Evolutionary conservation across 208 protist species (phyloP), one percentile per base, ranked within the genome.

Genomic region (Trypanosoma avium): DNA sequence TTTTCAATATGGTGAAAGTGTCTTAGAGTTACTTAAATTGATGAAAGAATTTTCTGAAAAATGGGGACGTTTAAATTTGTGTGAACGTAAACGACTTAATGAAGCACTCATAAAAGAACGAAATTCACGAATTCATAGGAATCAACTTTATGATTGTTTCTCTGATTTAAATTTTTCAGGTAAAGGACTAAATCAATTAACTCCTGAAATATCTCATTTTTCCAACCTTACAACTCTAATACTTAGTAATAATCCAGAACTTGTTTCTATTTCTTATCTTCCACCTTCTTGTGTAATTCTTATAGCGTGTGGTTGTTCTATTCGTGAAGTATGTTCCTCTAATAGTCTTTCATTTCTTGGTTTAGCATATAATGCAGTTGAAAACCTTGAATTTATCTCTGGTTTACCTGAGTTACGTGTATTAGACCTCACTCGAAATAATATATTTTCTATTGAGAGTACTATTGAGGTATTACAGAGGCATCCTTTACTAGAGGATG

Each of bases 361-460:
- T 8, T 71, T 93, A 5, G 57, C 86, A 21, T 89, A 79, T 70
- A 95, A 95, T 63, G 24, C 40, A 12, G 59, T 95, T 19, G 54
- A 56, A 2, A 24, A 55, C 15, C 22, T 93, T 8, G 29, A 56
- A 17, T 95, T 95, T 52, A 17, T 88, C 13, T 3, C 33, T 4
- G 60, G 70, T 12, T 53, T 92, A 0, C 86, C 89, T 3, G 72
- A 70, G 12, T 62, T 95, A 45, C 67, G 73, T 29, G 67, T 91
- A 29, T 61, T 95, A 15, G 81, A 95, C 57, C 67, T 91, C 43
- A 77, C 79, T 5, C 70, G 75, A 70, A 95, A 95, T 60, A 49
- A 63, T 53, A 27, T 95, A 4, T 61, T 49, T n/a, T 68, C 71
- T 55, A 42, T 92, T 15, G 67, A 75, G 19, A 63, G 38, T 2